Evolutionary conservation across 805 yeast species (phyloP), one percentile per base, ranked within the genome.

Genomic region (Yamadazyma takamatsuzukensis): DNA sequence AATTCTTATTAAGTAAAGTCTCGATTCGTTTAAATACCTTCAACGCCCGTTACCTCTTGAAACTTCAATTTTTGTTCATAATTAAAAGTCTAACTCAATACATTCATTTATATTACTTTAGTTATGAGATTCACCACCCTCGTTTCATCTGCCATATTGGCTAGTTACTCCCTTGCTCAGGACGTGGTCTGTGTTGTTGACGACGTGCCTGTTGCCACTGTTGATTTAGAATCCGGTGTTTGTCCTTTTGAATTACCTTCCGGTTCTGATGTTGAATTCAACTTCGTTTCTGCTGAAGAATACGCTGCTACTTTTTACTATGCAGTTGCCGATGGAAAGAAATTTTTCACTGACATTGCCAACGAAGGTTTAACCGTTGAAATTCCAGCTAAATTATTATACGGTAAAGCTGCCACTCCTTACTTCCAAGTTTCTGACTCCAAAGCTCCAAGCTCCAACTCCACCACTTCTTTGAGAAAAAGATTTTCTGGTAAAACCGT

Each of bases 381-480:
- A 14, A 44, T 60, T 36, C 59, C 68, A 29, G 70, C 70, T 35
- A 48, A 25, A 16, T 33, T 30, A 23, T 47, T 63, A 37, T 58
- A 47, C 50, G 51, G 46, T 27, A 23, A 29, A 10, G 48, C 51
- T 7, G 28, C 48, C 32, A 49, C 53, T 15, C 50, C 59, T n/a
- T 39, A 52, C 16, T 59, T 36, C 56, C 54, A 51, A 26, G 58
- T 62, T 30, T 53, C 47, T 32, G 48, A 36, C 14, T 39, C 43
- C 13, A 33, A 52, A 44, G 24, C 48, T 10, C 61, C 66, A 27
- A 45, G 52, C 23, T 40, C 61, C 18, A 64, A 64, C 59, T 61
- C 69, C 19, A 59, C 70, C 39, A 55, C 57, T 38, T 61, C 63
- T 18, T 48, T 61, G 55, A 53, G 64, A 50, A 51, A 56, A 64